phyloP scores from a whole-genome alignment of 139 green algal genomes.

The Chlamydomonas eustigma region DNA sequence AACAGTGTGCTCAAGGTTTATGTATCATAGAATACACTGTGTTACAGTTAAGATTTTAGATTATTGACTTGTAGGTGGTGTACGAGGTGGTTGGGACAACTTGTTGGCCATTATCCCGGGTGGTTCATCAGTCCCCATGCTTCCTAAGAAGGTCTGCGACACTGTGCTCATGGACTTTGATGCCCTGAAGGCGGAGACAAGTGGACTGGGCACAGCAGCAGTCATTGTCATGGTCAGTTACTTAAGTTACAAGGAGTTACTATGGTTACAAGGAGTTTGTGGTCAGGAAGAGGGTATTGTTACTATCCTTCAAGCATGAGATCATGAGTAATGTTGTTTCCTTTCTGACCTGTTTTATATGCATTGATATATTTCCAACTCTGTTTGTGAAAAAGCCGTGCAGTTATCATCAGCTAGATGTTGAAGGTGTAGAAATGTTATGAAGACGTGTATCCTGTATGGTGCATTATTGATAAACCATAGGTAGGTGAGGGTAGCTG shows the following conservation, averaged over 20 bases:
- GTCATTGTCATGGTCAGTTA: constrained; percentile 99
- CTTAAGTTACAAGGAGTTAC: not conserved
- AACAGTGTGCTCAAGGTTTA: too few species aligned
- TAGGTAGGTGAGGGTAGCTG: too few species aligned
- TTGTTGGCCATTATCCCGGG: constrained; percentile 96
- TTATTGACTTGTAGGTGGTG: constrained; percentile 70
- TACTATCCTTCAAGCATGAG: not conserved
- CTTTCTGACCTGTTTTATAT: too few species aligned
- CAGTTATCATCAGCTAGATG: too few species aligned
- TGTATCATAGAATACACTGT: too few species aligned
- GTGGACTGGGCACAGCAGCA: constrained; percentile 89
- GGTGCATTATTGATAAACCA: too few species aligned
- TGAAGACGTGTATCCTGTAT: too few species aligned
- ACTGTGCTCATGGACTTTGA: constrained; percentile 98
- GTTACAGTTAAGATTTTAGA: too few species aligned
- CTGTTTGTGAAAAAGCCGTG: too few species aligned
- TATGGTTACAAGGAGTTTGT: not conserved
- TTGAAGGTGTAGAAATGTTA: too few species aligned
- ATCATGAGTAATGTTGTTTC: not conserved
- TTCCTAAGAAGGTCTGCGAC: constrained; percentile 68
- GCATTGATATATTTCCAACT: too few species aligned
- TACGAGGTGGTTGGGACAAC: constrained; percentile 97
- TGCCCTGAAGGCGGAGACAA: constrained; percentile 83
- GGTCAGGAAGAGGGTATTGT: not conserved
- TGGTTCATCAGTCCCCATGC: constrained; percentile 88